A percentile compares a stretch with the other conserved stretches of the same genome.
Evolutionary conservation across 2,329 filamentous ascomycete species (phyloP).

Genomic region (Aureobasidium uvarum): DNA sequence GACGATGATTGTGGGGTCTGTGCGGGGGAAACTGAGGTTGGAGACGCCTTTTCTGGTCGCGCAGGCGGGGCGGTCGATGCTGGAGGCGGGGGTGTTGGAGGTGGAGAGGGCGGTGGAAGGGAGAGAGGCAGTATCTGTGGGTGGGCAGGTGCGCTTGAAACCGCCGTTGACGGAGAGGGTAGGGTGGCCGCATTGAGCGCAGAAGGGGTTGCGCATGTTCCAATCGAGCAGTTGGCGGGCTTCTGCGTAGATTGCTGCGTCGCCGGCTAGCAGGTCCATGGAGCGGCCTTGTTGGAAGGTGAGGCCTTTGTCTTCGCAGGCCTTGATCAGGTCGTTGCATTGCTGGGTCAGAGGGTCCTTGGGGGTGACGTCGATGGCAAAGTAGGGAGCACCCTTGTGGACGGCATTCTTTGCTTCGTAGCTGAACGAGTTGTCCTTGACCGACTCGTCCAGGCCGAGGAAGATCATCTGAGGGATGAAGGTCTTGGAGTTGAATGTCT

Average conservation of each 20-base stretch:
- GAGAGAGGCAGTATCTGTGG: slow-evolving; percentile 57
- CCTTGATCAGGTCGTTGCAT: slow-evolving; percentile 60
- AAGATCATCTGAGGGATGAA: slow-evolving; percentile 74
- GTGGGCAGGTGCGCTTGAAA: slow-evolving; percentile 76
- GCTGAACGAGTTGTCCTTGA: slow-evolving; percentile 51
- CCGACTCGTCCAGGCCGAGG: slow-evolving; percentile 72
- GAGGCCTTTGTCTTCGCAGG: slow-evolving; percentile 60
- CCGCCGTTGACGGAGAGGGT: slow-evolving; percentile 78
- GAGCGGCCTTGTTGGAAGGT: slow-evolving; percentile 67
- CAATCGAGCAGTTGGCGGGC: slow-evolving; percentile 87
- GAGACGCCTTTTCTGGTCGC: slow-evolving; percentile 80
- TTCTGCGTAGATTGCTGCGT: slow-evolving; percentile 86
- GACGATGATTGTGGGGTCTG: slow-evolving; percentile 93
- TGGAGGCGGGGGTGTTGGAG: slow-evolving; percentile 33
- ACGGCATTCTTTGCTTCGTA: slow-evolving; percentile 63
- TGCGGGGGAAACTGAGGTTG: slow-evolving; percentile 88
- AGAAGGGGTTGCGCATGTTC: slow-evolving; percentile 91
- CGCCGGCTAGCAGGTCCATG: slow-evolving; percentile 59
- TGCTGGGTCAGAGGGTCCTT: slow-evolving; percentile 58
- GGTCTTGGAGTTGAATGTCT: slow-evolving; percentile 68
- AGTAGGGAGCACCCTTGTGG: slow-evolving; percentile 79
- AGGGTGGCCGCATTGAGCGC: slow-evolving; percentile 78
- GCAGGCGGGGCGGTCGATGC: slow-evolving; percentile 61
- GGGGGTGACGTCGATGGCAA: slow-evolving; percentile 85
- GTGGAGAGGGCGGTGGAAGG: slow-evolving; percentile 43